Evolutionary conservation across 805 yeast species (phyloP).

Genomic region (Cyberlindnera meyerae): DNA sequence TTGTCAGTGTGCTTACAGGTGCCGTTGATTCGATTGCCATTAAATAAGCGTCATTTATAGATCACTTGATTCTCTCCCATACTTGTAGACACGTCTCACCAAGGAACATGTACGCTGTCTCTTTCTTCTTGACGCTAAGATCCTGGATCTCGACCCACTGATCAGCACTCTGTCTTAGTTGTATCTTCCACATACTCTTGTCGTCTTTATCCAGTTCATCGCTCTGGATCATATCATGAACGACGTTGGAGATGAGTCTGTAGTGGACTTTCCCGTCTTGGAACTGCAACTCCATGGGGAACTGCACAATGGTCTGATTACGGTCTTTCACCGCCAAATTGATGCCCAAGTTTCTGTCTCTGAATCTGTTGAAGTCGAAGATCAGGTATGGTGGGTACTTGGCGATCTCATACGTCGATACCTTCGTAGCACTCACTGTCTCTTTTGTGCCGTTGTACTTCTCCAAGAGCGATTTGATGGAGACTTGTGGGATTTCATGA

Average conservation of each 20-base stretch:
- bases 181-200: conserved; percentile 44
- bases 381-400: conserved; percentile 50
- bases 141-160: conserved; percentile 61
- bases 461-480: conserved; percentile 38
- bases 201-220: conserved; percentile 26
- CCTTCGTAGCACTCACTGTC: conserved; percentile 30
- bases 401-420: conserved; percentile 35
- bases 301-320: conserved; percentile 62
- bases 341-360: conserved; percentile 30
- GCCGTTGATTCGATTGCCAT: conserved; percentile 89
- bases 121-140: conserved; percentile 39
- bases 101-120: conserved; percentile 56
- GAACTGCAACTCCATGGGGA: conserved; percentile 37
- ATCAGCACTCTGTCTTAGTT: conserved; percentile 33
- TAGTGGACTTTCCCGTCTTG: conserved; percentile 28
- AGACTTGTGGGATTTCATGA: conserved; percentile 48
- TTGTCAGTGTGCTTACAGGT: conserved; percentile 81
- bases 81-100: conserved; percentile 62
- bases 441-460: conserved; percentile 33
- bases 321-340: conserved; percentile 35
- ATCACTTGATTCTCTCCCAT: conserved; percentile 43
- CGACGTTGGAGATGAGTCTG: conserved; percentile 44
- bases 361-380: conserved; percentile 53
- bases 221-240: conserved; percentile 27
- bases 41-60: conserved; percentile 37